Conservation (phyloP, 2,329 filamentous ascomycete genomes). For the Metarhizium anisopliae region DNA sequence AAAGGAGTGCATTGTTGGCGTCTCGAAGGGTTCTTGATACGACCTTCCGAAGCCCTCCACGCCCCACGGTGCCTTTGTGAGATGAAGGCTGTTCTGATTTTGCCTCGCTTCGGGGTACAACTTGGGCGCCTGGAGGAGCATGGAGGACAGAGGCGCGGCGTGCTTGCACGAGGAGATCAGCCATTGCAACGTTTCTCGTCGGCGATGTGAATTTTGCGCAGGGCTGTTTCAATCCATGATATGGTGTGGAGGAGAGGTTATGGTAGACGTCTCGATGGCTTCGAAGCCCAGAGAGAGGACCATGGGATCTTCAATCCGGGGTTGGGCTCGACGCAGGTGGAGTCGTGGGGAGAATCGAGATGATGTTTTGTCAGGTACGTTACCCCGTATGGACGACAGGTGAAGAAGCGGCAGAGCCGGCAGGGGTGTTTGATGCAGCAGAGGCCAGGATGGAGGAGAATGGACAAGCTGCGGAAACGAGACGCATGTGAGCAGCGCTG, state of each 20-base stretch:
- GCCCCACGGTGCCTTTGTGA: background rate
- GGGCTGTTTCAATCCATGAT: background rate
- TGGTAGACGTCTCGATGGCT: background rate
- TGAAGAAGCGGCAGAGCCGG: too few relatives aligned
- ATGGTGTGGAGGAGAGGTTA: background rate
- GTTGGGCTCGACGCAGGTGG: too few relatives aligned
- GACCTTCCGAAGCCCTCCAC: background rate
- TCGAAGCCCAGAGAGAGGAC: background rate
- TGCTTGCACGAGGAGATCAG: constrained; percentile 4
- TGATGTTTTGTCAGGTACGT: too few relatives aligned
- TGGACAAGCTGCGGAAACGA: too few relatives aligned
- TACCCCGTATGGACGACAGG: too few relatives aligned
- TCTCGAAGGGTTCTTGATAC: constrained; percentile 5
- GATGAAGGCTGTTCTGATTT: background rate
- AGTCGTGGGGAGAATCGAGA: too few relatives aligned
- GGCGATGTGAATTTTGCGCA: too few relatives aligned
- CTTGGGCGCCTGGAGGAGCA: background rate
- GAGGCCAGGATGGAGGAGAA: too few relatives aligned
- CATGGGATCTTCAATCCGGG: too few relatives aligned
- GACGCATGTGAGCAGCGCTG: too few relatives aligned
- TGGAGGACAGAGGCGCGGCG: constrained; percentile 1
- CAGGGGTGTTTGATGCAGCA: too few relatives aligned
- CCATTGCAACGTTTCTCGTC: background rate
- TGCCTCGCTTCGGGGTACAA: background rate
- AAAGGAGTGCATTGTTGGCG: constrained; percentile 34